Conservation (phyloP, 345 rosid genomes). For the Salix exigua region DNA sequence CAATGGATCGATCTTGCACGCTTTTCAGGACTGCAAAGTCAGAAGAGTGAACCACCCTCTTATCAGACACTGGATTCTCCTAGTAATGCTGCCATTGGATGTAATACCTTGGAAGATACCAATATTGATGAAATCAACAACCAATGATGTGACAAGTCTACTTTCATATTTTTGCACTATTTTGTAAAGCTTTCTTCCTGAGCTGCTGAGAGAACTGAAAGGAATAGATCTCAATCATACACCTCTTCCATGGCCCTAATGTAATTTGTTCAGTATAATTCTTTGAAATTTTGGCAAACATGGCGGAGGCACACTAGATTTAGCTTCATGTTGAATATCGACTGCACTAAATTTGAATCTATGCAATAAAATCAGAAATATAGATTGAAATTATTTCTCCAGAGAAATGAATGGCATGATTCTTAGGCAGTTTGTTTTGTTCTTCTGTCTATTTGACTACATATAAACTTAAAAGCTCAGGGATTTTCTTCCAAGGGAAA, state of each 20-base stretch:
- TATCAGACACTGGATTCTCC: slow-evolving; percentile 40
- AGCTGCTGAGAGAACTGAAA: not conserved
- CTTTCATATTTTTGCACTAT: not conserved
- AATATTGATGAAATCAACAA: slow-evolving; percentile 55
- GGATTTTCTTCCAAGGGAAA: too few species aligned
- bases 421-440: not conserved
- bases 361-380: not conserved
- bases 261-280: slow-evolving; percentile 11
- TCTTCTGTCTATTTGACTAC: not conserved
- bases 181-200: slow-evolving; percentile 14
- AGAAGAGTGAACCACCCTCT: slow-evolving; percentile 40
- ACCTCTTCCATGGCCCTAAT: not conserved
- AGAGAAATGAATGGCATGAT: not conserved
- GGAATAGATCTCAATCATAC: not conserved
- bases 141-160: slow-evolving; percentile 38
- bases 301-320: not conserved
- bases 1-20: slow-evolving; percentile 98
- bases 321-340: not conserved
- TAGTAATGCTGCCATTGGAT: slow-evolving; percentile 38
- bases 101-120: slow-evolving; percentile 52
- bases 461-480: not conserved
- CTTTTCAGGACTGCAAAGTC: slow-evolving; percentile 68
- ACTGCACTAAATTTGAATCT: not conserved
- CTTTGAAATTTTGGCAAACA: slow-evolving; percentile 23
- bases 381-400: not conserved